A percentile compares a stretch with the other conserved stretches of the same genome.
Conservation (phyloP, 306 rosid species). For the Luffa aegyptiaca region DNA sequence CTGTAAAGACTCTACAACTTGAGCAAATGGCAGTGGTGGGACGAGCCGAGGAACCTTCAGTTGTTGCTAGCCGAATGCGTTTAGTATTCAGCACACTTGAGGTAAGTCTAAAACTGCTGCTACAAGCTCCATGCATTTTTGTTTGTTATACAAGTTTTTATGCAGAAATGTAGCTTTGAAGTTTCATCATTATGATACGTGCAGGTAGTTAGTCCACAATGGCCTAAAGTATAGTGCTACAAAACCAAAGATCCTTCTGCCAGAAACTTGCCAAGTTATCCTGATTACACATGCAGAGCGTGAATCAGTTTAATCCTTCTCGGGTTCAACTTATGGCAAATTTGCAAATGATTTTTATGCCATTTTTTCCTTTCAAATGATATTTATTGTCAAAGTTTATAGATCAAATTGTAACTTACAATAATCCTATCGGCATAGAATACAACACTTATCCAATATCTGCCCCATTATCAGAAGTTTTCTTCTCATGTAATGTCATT, state of each 20-base stretch:
- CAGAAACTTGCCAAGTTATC: not conserved
- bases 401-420: too few relatives aligned
- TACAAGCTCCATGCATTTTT: not conserved
- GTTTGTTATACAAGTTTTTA: not conserved
- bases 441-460: not conserved
- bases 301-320: not conserved
- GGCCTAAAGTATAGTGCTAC: conserved; percentile 58
- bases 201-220: conserved; percentile 96
- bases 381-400: not conserved
- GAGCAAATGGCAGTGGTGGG: conserved; percentile 93
- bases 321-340: not conserved
- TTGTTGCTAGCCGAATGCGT: conserved; percentile 91
- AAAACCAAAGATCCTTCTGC: not conserved
- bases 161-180: not conserved
- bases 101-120: conserved; percentile 35
- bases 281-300: not conserved
- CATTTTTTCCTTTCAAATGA: not conserved
- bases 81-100: conserved; percentile 88
- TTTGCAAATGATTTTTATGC: not conserved
- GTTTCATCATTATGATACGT: conserved; percentile 4
- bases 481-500: not conserved
- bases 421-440: not conserved
- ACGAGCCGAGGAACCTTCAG: conserved; percentile 74
- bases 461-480: not conserved
- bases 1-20: conserved; percentile 90